A percentile compares a stretch with the other conserved stretches of the same genome.
Evolutionary conservation across 148 eudicot genomes (phyloP).

Genomic region (Chenopodium formosanum): DNA sequence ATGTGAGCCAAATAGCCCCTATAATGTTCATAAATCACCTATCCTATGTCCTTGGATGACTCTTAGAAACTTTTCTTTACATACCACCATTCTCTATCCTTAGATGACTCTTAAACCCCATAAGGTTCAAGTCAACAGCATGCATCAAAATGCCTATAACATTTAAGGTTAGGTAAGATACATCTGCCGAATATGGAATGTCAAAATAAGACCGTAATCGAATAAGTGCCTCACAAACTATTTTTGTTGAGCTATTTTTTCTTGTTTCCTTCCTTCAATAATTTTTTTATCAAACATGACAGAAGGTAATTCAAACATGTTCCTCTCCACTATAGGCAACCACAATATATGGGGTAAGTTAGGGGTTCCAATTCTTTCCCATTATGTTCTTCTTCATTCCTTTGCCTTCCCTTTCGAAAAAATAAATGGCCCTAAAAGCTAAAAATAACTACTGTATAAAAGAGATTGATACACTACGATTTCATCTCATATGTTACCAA

Average conservation of each 20-base stretch:
- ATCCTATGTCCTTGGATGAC: no score
- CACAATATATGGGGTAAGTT: background rate
- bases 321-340: background rate
- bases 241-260: no score
- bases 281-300: no score
- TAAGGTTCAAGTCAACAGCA: background rate
- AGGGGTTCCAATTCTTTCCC: background rate
- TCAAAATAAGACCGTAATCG: background rate
- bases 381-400: background rate
- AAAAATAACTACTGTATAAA: background rate
- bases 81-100: background rate
- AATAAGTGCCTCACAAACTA: no score
- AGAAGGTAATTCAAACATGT: background rate
- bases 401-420: background rate
- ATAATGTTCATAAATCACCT: no score
- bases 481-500: background rate
- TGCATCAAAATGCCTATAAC: background rate
- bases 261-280: no score
- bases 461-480: background rate
- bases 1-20: no score
- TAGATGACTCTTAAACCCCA: background rate
- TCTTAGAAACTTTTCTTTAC: no score
- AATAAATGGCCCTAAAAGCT: background rate
- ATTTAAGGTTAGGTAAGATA: background rate
- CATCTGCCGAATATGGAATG: background rate